Percentiles rank a stretch among this genome's conserved stretches.
Evolutionary conservation across 2,329 filamentous ascomycete species (phyloP).

Genomic region (Botrytis medusae): DNA sequence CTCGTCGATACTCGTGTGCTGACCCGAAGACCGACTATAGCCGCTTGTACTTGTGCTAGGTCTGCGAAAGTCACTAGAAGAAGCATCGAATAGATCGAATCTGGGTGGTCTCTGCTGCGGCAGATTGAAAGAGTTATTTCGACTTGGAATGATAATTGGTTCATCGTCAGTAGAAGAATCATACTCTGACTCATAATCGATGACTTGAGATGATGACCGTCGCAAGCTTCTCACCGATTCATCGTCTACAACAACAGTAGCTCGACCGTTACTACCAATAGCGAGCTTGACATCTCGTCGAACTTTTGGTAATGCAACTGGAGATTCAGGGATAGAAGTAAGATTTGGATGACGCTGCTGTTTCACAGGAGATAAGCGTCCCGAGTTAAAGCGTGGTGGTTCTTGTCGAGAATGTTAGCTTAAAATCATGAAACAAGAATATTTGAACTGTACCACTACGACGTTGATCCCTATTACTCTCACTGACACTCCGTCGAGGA

Average conservation of each 20-base stretch:
- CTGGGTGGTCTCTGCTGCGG: conserved; percentile 32
- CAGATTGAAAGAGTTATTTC: conserved; percentile 53
- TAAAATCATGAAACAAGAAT: not conserved
- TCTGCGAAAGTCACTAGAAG: conserved; percentile 26
- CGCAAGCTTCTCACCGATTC: conserved; percentile 28
- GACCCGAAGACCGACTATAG: conserved; percentile 38
- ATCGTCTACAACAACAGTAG: conserved; percentile 36
- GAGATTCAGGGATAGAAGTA: conserved; percentile 58
- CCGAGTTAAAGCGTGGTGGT: conserved; percentile 30
- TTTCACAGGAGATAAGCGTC: conserved; percentile 51
- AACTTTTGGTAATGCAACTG: conserved; percentile 40
- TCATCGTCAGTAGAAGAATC: conserved; percentile 63
- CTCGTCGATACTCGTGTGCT: conserved; percentile 31
- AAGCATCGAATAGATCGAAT: conserved; percentile 32
- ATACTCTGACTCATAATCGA: conserved; percentile 47
- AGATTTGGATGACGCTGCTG: conserved; percentile 49
- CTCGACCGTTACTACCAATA: conserved; percentile 60
- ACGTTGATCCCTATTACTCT: conserved; percentile 33
- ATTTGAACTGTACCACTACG: conserved; percentile 28
- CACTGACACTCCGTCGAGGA: conserved; percentile 37
- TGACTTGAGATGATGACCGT: conserved; percentile 28
- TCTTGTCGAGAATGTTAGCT: conserved; percentile 29
- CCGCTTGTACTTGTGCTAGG: conserved; percentile 32
- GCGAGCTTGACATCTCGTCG: conserved; percentile 61
- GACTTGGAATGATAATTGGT: conserved; percentile 63